Percentiles rank a stretch among this genome's conserved stretches.
phyloP scores from a whole-genome alignment of 441 rosid genomes.

The Rhodomyrtus psidioides region DNA sequence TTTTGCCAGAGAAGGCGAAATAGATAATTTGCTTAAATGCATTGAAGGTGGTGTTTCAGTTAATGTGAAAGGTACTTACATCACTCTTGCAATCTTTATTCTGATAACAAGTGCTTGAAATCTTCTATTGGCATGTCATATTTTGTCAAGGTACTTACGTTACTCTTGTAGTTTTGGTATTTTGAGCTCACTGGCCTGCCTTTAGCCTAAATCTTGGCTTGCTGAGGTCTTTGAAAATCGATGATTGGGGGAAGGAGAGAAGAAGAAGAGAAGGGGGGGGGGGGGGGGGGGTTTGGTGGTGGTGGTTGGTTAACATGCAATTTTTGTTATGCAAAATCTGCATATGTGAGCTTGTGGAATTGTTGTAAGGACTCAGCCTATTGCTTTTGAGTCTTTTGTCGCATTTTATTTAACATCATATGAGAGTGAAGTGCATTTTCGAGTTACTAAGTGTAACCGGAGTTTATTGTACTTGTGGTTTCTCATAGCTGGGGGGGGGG shows the following conservation, averaged over 20 bases:
- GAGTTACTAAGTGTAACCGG: background rate
- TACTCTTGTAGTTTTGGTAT: background rate
- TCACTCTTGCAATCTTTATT: background rate
- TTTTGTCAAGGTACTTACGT: constrained; percentile 26
- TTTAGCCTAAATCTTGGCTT: background rate
- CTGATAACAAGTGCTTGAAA: background rate
- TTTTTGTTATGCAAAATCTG: background rate
- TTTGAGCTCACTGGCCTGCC: background rate
- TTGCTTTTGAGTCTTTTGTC: background rate
- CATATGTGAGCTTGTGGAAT: background rate
- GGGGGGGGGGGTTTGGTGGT: background rate
- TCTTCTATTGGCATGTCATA: background rate
- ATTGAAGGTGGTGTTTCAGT: constrained; percentile 64
- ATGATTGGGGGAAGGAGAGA: background rate
- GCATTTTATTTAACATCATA: no score
- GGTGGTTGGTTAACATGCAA: background rate
- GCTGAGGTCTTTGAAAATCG: background rate
- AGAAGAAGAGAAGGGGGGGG: no score
- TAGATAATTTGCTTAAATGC: constrained; percentile 58
- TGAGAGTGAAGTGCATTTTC: no score
- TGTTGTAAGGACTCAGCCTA: background rate
- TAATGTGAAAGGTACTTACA: constrained; percentile 47
- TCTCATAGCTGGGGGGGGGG: background rate
- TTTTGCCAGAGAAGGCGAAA: constrained; percentile 91
- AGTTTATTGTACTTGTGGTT: background rate